phyloP scores from a whole-genome alignment of 441 rosid species.

The Raphanus hybrid region DNA sequence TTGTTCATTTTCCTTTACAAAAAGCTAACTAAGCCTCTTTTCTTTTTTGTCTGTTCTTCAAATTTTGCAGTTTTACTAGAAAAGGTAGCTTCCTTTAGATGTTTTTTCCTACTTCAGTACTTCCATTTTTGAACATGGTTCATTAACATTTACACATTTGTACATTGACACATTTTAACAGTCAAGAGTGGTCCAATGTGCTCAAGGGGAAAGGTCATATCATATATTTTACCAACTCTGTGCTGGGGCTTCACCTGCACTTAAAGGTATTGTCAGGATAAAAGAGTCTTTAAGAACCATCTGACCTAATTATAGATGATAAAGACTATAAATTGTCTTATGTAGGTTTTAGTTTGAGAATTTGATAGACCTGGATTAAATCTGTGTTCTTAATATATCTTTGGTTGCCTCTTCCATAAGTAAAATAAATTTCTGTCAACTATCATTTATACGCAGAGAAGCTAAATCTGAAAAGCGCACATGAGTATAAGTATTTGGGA shows the following conservation, averaged over 20 bases:
- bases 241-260: constrained; percentile 81
- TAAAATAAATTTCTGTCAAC: constrained; percentile 3
- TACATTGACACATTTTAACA: constrained; percentile 49
- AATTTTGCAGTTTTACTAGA: constrained; percentile 85
- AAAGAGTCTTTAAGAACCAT: background rate
- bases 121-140: constrained; percentile 21
- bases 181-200: constrained; percentile 99
- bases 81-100: constrained; percentile 67
- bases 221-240: constrained; percentile 99
- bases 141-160: constrained; percentile 22
- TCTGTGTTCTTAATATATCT: constrained; percentile 7
- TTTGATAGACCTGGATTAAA: background rate
- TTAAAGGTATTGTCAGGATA: constrained; percentile 64
- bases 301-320: background rate
- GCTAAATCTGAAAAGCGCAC: constrained; percentile 75
- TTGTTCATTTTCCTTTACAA: constrained; percentile 13
- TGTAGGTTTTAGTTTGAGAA: constrained; percentile 16
- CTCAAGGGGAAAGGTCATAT: constrained; percentile 97
- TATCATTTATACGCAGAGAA: constrained; percentile 61
- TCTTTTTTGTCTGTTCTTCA: constrained; percentile 27
- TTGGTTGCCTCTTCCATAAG: constrained; percentile 17
- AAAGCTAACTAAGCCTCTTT: constrained; percentile 44
- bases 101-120: constrained; percentile 27
- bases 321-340: background rate
- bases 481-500: constrained; percentile 82